Evolutionary conservation across 2,329 filamentous ascomycete genomes (phyloP).

Genomic region (Coleophoma crateriformis): DNA sequence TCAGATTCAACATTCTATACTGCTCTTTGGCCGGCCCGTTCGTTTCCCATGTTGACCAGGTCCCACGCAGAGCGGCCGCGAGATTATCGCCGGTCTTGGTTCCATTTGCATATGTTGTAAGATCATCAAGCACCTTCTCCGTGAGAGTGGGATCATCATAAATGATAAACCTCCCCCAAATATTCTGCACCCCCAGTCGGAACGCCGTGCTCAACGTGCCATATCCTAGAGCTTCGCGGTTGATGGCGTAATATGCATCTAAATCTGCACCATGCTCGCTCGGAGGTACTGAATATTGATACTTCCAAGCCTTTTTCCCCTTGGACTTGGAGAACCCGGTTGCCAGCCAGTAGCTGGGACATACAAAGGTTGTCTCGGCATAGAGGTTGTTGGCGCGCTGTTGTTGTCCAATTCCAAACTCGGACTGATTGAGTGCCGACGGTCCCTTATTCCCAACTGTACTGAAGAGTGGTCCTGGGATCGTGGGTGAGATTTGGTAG

Average conservation of each 20-base stretch:
- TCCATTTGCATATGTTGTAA: conserved; percentile 3
- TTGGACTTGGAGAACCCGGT: conserved; percentile 31
- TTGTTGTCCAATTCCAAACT: conserved; percentile 40
- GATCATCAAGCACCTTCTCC: not conserved
- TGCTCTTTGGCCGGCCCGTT: not conserved
- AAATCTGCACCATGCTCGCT: conserved; percentile 29
- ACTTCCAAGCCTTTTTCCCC: conserved; percentile 32
- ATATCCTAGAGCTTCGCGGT: conserved; percentile 7
- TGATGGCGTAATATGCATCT: conserved; percentile 24
- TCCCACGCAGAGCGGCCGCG: not conserved
- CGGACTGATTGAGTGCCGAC: conserved; percentile 37
- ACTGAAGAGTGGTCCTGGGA: conserved; percentile 17
- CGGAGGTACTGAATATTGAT: conserved; percentile 35
- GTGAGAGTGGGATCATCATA: conserved; percentile 5
- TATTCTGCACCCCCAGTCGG: conserved; percentile 4
- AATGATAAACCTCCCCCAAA: conserved; percentile 13
- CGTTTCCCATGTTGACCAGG: conserved; percentile 4
- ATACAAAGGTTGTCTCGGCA: conserved; percentile 46
- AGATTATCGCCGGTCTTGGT: conserved; percentile 3
- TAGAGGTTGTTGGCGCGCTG: conserved; percentile 44
- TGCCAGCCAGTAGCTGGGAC: conserved; percentile 46
- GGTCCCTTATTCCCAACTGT: conserved; percentile 28
- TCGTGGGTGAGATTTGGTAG: conserved; percentile 17
- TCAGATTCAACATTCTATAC: conserved; percentile 9
- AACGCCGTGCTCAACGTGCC: conserved; percentile 7